These are phyloP conservation scores for Albugo laibachii DNA, from an alignment of 352 stramenopile genomes.

Conservation along the genomic window DNA sequence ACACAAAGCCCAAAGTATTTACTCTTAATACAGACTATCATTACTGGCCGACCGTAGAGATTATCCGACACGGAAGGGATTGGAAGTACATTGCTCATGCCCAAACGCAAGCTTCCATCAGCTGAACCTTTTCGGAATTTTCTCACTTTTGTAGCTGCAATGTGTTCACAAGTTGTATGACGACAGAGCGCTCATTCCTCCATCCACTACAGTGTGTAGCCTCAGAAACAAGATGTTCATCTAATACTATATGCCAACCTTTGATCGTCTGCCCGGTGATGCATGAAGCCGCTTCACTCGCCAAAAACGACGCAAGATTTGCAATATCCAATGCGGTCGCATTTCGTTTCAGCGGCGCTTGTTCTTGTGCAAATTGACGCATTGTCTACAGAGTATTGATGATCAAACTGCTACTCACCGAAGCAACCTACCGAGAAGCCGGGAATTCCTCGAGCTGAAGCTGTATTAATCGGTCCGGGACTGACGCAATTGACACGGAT, in stretches of 20 bases:
- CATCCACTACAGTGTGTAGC: constrained; percentile 28
- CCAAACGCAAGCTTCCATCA: too few species aligned
- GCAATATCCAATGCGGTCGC: constrained; percentile 58
- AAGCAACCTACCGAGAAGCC: constrained; percentile 42
- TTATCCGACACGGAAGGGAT: constrained; percentile 35
- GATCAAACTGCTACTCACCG: neutral
- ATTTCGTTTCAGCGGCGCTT: constrained; percentile 48
- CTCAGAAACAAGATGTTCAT: constrained; percentile 3
- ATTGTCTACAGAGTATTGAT: constrained; percentile 31
- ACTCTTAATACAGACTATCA: constrained; percentile 84
- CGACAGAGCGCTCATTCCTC: constrained; percentile 37
- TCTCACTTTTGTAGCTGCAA: too few species aligned
- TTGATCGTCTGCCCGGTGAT: constrained; percentile 80
- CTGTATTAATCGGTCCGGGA: constrained; percentile 78
- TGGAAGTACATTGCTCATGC: constrained; percentile 51
- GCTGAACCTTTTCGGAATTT: too few species aligned
- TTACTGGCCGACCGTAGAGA: constrained; percentile 81
- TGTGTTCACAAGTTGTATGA: constrained; percentile 9
- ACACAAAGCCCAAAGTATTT: constrained; percentile 78
- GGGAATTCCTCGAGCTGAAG: constrained; percentile 78
- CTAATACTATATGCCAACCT: neutral
- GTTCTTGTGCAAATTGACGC: constrained; percentile 41
- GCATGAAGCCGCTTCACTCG: constrained; percentile 35
- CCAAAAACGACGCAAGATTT: constrained; percentile 57
- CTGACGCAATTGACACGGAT: constrained; percentile 84